Evolutionary conservation across 805 yeast species (phyloP).

Genomic region (Yamadazyma phyllophila): DNA sequence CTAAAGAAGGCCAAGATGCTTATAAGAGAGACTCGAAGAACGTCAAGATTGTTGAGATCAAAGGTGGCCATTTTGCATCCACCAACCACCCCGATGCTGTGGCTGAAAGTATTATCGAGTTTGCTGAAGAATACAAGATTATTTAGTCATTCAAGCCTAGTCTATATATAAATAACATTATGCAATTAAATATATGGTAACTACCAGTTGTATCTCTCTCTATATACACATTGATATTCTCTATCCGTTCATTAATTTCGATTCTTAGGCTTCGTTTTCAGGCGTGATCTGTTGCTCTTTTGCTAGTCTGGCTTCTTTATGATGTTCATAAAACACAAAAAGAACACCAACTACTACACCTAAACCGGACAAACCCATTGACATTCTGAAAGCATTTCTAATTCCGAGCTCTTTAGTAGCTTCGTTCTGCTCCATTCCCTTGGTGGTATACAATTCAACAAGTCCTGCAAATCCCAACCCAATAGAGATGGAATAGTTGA

Average conservation of each 20-base stretch:
- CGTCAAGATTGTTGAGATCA: constrained; percentile 23
- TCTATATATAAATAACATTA: neutral
- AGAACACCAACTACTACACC: constrained; percentile 17
- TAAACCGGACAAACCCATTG: constrained; percentile 33
- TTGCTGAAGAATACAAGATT: constrained; percentile 11
- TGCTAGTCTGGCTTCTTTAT: neutral
- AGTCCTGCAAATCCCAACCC: constrained; percentile 37
- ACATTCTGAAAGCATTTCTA: constrained; percentile 27
- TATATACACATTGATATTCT: too few relatives aligned
- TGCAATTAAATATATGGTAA: too few relatives aligned
- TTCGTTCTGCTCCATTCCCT: constrained; percentile 13
- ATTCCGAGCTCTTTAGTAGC: constrained; percentile 22
- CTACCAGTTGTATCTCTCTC: too few relatives aligned
- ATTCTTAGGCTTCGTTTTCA: too few relatives aligned
- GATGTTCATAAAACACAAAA: constrained; percentile 8
- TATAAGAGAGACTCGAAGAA: constrained; percentile 29
- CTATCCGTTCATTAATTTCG: too few relatives aligned
- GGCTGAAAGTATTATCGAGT: constrained; percentile 25
- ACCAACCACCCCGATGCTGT: constrained; percentile 27
- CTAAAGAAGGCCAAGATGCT: constrained; percentile 36
- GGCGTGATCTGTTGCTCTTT: too few relatives aligned
- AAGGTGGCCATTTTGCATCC: constrained; percentile 42
- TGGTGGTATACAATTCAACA: constrained; percentile 28
- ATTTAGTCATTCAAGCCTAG: neutral
- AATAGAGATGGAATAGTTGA: constrained; percentile 58